Conservation (phyloP, 176 grass and related monocot species). For the Oryza nivara region DNA sequence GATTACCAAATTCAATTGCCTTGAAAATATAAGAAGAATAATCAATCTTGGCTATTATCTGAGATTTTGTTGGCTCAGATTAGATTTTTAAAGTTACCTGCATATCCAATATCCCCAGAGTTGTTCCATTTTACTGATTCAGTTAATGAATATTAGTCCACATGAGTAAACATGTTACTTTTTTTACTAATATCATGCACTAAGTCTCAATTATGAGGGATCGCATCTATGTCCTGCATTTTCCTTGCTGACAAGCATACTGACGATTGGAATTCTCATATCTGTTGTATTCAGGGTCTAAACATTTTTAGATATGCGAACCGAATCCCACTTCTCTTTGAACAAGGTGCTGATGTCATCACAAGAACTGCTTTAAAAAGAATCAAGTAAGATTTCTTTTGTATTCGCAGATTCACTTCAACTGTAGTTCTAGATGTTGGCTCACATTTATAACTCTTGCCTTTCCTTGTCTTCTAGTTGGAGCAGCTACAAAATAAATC, state of each 20-base stretch:
- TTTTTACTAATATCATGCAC: conserved; percentile 24
- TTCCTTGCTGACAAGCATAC: conserved; percentile 14
- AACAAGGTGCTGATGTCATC: conserved; percentile 97
- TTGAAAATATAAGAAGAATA: background rate
- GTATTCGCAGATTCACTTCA: conserved; percentile 11
- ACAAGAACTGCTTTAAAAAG: conserved; percentile 94
- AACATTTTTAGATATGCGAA: conserved; percentile 99
- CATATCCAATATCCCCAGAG: background rate
- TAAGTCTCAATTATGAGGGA: background rate
- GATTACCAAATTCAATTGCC: background rate
- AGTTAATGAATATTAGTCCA: background rate
- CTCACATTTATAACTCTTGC: conserved; percentile 8
- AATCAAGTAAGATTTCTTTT: conserved; percentile 66
- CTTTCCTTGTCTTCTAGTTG: conserved; percentile 63
- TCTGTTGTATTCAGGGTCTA: conserved; percentile 60
- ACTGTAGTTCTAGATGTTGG: background rate
- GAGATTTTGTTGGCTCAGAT: background rate
- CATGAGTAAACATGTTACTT: conserved; percentile 23
- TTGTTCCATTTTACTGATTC: conserved; percentile 20
- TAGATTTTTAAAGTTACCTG: conserved; percentile 1
- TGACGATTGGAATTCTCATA: conserved; percentile 21
- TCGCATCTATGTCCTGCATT: conserved; percentile 8
- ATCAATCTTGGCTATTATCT: conserved; percentile 7
- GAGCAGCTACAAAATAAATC: conserved; percentile 96
- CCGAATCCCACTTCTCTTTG: conserved; percentile 94